A percentile compares a stretch with the other conserved stretches of the same genome.
phyloP scores from a whole-genome alignment of 331 rosid genomes.

The Arachis monticola region DNA sequence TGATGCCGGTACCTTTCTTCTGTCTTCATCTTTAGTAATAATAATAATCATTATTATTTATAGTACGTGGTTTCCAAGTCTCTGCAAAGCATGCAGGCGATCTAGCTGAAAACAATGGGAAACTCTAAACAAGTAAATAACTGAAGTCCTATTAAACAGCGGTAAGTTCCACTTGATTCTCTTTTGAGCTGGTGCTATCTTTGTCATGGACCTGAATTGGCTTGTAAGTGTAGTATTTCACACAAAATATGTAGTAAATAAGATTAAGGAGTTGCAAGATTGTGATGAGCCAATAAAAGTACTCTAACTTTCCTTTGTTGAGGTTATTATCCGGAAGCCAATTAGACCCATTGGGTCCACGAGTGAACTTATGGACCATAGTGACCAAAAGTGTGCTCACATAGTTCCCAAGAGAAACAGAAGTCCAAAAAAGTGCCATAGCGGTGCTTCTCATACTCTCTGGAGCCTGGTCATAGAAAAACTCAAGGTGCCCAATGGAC shows the following conservation, averaged over 20 bases:
- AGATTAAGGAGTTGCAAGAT: constrained; percentile 63
- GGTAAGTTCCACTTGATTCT: constrained; percentile 57
- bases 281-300: constrained; percentile 89
- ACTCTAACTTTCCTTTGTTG: constrained; percentile 74
- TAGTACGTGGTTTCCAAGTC: neutral
- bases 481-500: constrained; percentile 92
- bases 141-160: constrained; percentile 11
- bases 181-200: constrained; percentile 41
- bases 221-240: constrained; percentile 71
- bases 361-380: constrained; percentile 67
- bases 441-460: constrained; percentile 98
- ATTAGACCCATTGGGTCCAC: constrained; percentile 66
- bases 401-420: constrained; percentile 72
- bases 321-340: constrained; percentile 85
- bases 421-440: constrained; percentile 77
- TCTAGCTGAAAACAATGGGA: neutral
- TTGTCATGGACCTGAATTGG: constrained; percentile 61
- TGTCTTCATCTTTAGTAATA: neutral
- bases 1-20: neutral
- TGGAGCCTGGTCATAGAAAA: constrained; percentile 92
- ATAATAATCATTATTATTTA: neutral
- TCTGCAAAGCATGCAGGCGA: neutral
- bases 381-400: constrained; percentile 75
- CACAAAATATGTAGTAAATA: constrained; percentile 66
- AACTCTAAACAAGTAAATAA: constrained; percentile 14